These are phyloP conservation scores for Drosera capensis DNA, from an alignment of 148 eudicot species.

Conservation along the genomic window DNA sequence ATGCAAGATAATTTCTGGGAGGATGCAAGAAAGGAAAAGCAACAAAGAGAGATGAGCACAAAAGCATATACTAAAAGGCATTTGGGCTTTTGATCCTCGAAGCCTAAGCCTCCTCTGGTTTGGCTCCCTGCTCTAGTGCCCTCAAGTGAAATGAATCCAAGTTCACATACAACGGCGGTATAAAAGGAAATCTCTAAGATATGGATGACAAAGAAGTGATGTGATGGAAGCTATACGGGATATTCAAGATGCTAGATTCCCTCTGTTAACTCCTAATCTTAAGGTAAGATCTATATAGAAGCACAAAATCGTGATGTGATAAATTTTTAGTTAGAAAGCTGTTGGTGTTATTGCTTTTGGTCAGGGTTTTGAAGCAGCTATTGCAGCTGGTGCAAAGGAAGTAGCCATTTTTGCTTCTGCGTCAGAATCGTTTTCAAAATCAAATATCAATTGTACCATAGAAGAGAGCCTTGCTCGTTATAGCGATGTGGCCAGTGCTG, in stretches of 20 bases:
- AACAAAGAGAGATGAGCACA: too few relatives aligned
- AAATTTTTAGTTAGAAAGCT: background rate
- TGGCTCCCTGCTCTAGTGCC: too few relatives aligned
- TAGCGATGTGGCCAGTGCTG: slow-evolving; percentile 59
- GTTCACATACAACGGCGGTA: too few relatives aligned
- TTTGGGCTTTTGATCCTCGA: too few relatives aligned
- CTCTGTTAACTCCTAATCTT: slow-evolving; percentile 91
- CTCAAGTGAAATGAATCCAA: too few relatives aligned
- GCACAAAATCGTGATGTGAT: background rate
- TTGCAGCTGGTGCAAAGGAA: slow-evolving; percentile 89
- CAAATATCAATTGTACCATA: slow-evolving; percentile 87
- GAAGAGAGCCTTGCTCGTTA: slow-evolving; percentile 74
- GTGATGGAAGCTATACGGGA: slow-evolving; percentile 55
- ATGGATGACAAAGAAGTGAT: too few relatives aligned
- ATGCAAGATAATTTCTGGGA: too few relatives aligned
- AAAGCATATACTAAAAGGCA: too few relatives aligned
- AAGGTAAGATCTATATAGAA: slow-evolving; percentile 32
- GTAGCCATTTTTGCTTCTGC: slow-evolving; percentile 97
- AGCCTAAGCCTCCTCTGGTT: too few relatives aligned
- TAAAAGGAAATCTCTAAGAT: too few relatives aligned
- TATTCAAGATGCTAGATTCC: slow-evolving; percentile 47
- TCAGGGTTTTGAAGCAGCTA: slow-evolving; percentile 95
- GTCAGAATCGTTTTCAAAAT: slow-evolving; percentile 84
- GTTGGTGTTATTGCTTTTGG: slow-evolving; percentile 2
- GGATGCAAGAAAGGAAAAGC: too few relatives aligned